These are phyloP conservation scores for Monilinia laxa DNA, from an alignment of 2,329 filamentous ascomycete genomes.

Conservation along the genomic window DNA sequence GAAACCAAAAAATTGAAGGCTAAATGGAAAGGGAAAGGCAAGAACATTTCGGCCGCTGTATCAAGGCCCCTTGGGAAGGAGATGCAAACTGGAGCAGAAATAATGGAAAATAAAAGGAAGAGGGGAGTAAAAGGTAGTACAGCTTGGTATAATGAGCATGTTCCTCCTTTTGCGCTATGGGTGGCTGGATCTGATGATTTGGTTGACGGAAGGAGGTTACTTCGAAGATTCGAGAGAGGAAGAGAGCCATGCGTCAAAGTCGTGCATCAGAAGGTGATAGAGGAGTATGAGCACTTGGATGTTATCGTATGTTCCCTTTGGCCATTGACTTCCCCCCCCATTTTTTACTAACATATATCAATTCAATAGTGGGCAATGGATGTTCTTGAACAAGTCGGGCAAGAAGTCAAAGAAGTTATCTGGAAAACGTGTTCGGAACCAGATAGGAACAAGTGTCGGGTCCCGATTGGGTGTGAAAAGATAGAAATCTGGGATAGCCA, in stretches of 20 bases:
- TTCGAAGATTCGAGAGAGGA: slow-evolving; percentile 71
- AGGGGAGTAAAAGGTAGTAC: slow-evolving; percentile 49
- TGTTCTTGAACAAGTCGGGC: slow-evolving; percentile 76
- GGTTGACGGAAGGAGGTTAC: slow-evolving; percentile 74
- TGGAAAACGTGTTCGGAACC: slow-evolving; percentile 68
- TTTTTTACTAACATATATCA: neutral
- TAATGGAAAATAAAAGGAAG: slow-evolving; percentile 10
- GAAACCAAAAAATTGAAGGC: slow-evolving; percentile 1
- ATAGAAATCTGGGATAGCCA: slow-evolving; percentile 33
- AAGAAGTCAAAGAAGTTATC: slow-evolving; percentile 75
- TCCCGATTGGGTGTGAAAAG: slow-evolving; percentile 38
- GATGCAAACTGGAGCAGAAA: slow-evolving; percentile 41
- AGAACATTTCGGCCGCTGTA: neutral
- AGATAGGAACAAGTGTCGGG: slow-evolving; percentile 34
- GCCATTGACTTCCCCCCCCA: too few species aligned
- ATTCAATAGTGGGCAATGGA: slow-evolving; percentile 75
- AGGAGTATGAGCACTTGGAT: slow-evolving; percentile 90
- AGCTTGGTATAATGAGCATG: slow-evolving; percentile 80
- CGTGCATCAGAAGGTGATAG: slow-evolving; percentile 79
- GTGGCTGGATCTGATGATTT: slow-evolving; percentile 79
- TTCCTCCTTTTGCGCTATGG: slow-evolving; percentile 86
- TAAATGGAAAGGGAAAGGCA: neutral
- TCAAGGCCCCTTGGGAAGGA: slow-evolving; percentile 28
- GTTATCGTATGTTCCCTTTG: slow-evolving; percentile 56
- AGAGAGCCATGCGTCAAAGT: slow-evolving; percentile 79